A percentile compares a stretch with the other conserved stretches of the same genome.
Evolutionary conservation across 75 land plant genomes (phyloP).

Genomic region (Picea sitchensis): DNA sequence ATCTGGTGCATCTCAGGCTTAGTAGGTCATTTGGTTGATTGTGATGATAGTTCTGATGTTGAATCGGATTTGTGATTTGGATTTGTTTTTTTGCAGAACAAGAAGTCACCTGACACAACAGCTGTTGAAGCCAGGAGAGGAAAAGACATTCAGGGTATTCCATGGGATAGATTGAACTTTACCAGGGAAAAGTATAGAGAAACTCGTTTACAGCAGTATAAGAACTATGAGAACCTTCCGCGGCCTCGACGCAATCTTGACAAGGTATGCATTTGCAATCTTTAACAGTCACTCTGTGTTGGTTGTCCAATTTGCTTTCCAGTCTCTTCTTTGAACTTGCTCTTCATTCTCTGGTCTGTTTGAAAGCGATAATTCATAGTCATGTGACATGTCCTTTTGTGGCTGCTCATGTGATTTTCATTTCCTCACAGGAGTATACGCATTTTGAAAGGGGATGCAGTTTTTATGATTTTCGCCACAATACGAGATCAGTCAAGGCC

Average conservation of each 20-base stretch:
- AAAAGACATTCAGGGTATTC: slow-evolving; percentile 95
- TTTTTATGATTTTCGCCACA: slow-evolving; percentile 86
- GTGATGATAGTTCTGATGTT: background rate
- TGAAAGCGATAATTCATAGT: background rate
- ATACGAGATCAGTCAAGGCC: slow-evolving; percentile 86
- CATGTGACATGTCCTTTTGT: background rate
- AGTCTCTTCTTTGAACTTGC: too few relatives aligned
- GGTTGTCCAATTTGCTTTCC: too few relatives aligned
- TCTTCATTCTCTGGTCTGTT: background rate
- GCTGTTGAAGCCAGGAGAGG: slow-evolving; percentile 84
- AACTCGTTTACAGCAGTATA: slow-evolving; percentile 75
- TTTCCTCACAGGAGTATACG: slow-evolving; percentile 67
- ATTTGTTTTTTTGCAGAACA: slow-evolving; percentile 17
- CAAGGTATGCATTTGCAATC: slow-evolving; percentile 41
- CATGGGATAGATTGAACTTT: slow-evolving; percentile 81
- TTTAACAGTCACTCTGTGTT: background rate
- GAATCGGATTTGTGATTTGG: background rate
- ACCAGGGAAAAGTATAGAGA: slow-evolving; percentile 83
- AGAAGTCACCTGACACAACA: slow-evolving; percentile 69
- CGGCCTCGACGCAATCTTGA: slow-evolving; percentile 49
- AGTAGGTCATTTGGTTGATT: background rate
- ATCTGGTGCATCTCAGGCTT: too few relatives aligned
- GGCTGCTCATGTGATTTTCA: background rate
- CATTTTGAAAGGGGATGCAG: slow-evolving; percentile 49
- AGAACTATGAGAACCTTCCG: slow-evolving; percentile 68